A percentile compares a stretch with the other conserved stretches of the same genome.
Evolutionary conservation across 371 early-diverging fungal species (phyloP).

Genomic region (Gilbertella persicaria): DNA sequence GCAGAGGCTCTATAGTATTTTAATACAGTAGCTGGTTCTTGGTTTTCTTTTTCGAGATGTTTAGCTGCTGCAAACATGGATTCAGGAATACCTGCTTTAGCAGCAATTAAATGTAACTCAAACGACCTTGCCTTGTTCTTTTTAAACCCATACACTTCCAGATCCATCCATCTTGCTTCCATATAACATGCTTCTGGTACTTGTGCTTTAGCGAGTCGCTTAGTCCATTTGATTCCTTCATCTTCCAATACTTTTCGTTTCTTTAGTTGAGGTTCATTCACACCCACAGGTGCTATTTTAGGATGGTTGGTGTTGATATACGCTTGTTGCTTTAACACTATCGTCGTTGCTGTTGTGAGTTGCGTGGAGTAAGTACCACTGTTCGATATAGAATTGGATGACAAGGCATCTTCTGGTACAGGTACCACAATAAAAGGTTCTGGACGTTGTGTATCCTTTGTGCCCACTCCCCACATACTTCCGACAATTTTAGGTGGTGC

Average conservation of each 20-base stretch:
- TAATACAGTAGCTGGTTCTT: conserved; percentile 53
- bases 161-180: conserved; percentile 70
- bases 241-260: conserved; percentile 43
- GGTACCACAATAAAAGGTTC: conserved; percentile 15
- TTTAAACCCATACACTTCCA: conserved; percentile 58
- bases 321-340: not conserved
- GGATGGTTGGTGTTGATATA: not conserved
- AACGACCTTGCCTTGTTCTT: conserved; percentile 48
- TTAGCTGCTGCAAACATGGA: conserved; percentile 28
- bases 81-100: conserved; percentile 25
- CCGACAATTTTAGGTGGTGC: conserved; percentile 5
- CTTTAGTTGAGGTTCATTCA: not conserved
- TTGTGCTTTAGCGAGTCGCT: conserved; percentile 64
- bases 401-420: not conserved
- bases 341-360: not conserved
- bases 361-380: too few relatives aligned
- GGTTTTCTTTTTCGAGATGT: conserved; percentile 56
- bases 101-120: conserved; percentile 37
- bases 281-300: not conserved
- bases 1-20: conserved; percentile 74
- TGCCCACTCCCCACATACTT: conserved; percentile 19
- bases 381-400: not conserved
- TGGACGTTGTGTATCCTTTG: conserved; percentile 9
- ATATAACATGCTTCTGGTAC: conserved; percentile 72
- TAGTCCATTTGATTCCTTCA: conserved; percentile 71